A percentile compares a stretch with the other conserved stretches of the same genome.
Evolutionary conservation across 257 asterid genomes (phyloP).

Genomic region (Nicotiana sylvestris): DNA sequence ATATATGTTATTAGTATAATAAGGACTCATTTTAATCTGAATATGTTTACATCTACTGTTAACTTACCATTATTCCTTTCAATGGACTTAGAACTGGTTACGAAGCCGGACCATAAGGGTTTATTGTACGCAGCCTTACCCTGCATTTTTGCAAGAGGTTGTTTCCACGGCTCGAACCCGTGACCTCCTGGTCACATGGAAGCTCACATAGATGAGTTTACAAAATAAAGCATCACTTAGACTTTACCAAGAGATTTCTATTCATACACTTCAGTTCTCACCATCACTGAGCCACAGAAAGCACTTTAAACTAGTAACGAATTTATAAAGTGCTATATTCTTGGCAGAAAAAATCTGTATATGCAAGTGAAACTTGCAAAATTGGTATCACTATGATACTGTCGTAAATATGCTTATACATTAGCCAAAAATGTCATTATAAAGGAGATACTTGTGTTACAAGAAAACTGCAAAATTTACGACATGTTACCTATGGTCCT

Average conservation of each 20-base stretch:
- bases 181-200: too few relatives aligned
- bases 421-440: neutral
- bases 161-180: too few relatives aligned
- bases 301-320: neutral
- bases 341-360: neutral
- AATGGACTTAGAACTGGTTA: neutral
- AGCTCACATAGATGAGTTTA: neutral
- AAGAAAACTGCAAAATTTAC: neutral
- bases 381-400: neutral
- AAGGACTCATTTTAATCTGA: too few relatives aligned
- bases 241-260: neutral
- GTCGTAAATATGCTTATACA: neutral
- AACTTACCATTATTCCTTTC: neutral
- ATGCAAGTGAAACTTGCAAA: neutral
- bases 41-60: neutral
- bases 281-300: neutral
- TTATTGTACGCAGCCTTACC: too few relatives aligned
- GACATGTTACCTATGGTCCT: neutral
- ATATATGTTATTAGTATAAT: too few relatives aligned
- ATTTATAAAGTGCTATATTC: neutral
- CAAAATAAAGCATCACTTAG: neutral
- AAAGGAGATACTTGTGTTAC: neutral
- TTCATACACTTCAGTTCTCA: neutral
- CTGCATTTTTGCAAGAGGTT: too few relatives aligned
- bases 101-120: too few relatives aligned